Evolutionary conservation across 129 eudicot species (phyloP), one percentile per base, ranked within the genome.

Genomic region (Escallonia herrerae): DNA sequence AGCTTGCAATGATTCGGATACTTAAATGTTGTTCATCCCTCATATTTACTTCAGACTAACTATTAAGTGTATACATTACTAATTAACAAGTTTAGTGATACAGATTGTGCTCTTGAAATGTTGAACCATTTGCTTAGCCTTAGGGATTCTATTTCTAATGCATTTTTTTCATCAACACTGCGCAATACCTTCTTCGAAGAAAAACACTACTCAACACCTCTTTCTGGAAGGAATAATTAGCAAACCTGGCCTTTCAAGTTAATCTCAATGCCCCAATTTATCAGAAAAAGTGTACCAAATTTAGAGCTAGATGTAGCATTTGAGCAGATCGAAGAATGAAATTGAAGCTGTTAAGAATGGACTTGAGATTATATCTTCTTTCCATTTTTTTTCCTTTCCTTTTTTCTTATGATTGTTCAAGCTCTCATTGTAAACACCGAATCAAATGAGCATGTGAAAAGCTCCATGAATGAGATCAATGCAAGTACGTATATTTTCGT

Each of bases 401-500:
- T 40, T 13, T 57, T 38, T 45, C 11, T 50, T 50, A 40, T 37
- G 9, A 45, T 45, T 1, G 82, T 77, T 55, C 82, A 77, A 42
- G 72, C 1, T 22, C 82, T 77, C 65, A 77, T 77, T 51, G 82
- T 77, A 64, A 78, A 77, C 58, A 77, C 72, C 11, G 82, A 77
- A 53, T 78, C 82, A 38, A 78, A 77, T 63, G 78, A 42, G 47
- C 68, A 66, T 45, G 82, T 77, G 41, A 72, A 72, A 42, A 72
- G 74, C 43, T 76, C 82, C 49, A 78, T 78, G 82, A 78, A 78
- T 64, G 82, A 78, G 78, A 78, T 78, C 12, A 78, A 78, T 78
- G 82, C 82, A 65, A 77, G 81, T 77, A 65, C 56, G 11, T 48
- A 5, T 58, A 4, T 56, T 65, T 44, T 6, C 1, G 33, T 22